Evolutionary conservation across 176 grass and related monocot species (phyloP), one percentile per base, ranked within the genome.

Genomic region (Musa beccarii): DNA sequence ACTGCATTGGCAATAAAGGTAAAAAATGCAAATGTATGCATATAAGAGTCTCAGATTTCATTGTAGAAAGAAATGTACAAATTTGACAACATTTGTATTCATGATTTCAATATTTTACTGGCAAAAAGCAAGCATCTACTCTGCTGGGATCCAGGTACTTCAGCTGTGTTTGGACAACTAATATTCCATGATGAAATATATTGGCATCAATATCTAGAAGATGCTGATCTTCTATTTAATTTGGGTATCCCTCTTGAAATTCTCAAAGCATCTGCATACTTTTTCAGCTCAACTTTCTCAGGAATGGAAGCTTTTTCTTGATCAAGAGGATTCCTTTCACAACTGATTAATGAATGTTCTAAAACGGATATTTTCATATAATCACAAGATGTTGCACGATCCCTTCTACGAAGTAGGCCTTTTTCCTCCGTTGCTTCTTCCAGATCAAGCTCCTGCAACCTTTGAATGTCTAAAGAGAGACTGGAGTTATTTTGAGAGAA

Each of bases 191-290:
- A 43, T 70, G 14, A 51, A 51, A 49, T 21, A 2, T 52, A 70
- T 21, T n/a, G 16, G 7, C 34, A 51, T 70, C 16, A 70, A 20
- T 70, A 70, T 20, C 68, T 51, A 70, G 17, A 70, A 9, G 68
- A 70, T 51, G 43, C 12, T 69, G 68, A 70, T 52, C 68, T 70
- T 70, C 43, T 51, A 9, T 70, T 51, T 51, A 70, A 51, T 70
- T 49, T 70, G 68, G 68, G 68, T 19, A 70, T 51, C 68, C 68
- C 43, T 51, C 68, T 70, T 51, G 68, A 49, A 52, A 19, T 51
- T 70, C 68, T 70, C 68, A 70, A 70, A 70, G 28, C 68, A 70
- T 70, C 15, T 51, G 68, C 68, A 70, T 21, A 51, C 49, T 70
- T 70, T 51, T 70, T 70, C n/a, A 70, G 15, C 9, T 51, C 16